Evolutionary conservation across 129 eudicot genomes (phyloP), one percentile per base, ranked within the genome.

Genomic region (Flaveria robusta): DNA sequence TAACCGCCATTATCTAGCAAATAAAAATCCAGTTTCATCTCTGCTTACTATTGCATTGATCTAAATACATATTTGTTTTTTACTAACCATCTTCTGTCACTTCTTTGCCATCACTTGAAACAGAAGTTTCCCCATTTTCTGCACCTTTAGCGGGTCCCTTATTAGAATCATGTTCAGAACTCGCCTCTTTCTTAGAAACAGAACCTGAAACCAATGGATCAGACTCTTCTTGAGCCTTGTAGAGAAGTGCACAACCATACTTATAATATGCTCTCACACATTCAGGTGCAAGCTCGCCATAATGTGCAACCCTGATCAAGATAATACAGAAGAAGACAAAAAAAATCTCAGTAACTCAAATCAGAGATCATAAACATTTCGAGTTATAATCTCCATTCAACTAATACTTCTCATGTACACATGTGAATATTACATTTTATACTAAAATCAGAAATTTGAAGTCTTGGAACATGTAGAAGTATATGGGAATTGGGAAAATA

Each of bases 161-260:
- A 1, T 31, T 31, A 15, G 89, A 78, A 29, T 70, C 93, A 46
- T 70, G 85, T 45, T 63, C 77, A 37, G 88, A 68, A 70, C 64
- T 87, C 42, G 49, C 81, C 74, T 92, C 96, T 85, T 92, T 92
- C 81, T 92, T 92, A 4, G 96, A 88, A 74, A 89, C 76, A 67
- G 80, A 58, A 46, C 86, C 96, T 64, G 83, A 74, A 59, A 83
- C 96, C 59, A 89, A 73, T 10, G 88, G 86, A 79, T 89, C 97
- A 51, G 96, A 79, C 83, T 87, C 96, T 15, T 89, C 99, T 68
- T 95, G 99, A 74, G 97, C 99, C 86, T 95, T 95, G 87, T 95
- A 89, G 76, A 91, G 91, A 79, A 95, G 87, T 11, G 96, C 92
- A 76, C 91, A 82, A 18, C 99, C 97, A 72, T 86, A 95, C 73